Percentiles rank a stretch among this genome's conserved stretches.
phyloP scores from a whole-genome alignment of 345 rosid species.

The Barbarea vulgaris region DNA sequence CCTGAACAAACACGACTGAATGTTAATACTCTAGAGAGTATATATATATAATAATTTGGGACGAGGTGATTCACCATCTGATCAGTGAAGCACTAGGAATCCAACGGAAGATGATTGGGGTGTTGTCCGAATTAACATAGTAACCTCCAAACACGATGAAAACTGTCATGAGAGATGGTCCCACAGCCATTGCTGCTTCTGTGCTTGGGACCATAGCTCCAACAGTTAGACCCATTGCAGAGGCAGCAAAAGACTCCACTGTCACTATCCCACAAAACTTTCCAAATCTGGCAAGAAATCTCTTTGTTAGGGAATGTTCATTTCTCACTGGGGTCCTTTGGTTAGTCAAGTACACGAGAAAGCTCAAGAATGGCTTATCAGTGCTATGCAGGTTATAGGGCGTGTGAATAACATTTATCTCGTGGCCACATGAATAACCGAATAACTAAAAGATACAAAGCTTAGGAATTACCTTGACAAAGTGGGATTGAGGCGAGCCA shows the following conservation, averaged over 20 bases:
- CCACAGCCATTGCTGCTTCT: slow-evolving; percentile 99
- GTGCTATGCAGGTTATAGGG: slow-evolving; percentile 8
- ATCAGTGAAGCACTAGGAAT: slow-evolving; percentile 87
- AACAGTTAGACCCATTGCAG: slow-evolving; percentile 98
- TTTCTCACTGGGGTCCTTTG: slow-evolving; percentile 2
- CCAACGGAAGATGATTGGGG: slow-evolving; percentile 92
- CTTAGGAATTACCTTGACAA: slow-evolving; percentile 59
- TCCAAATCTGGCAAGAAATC: slow-evolving; percentile 61
- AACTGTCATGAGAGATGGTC: slow-evolving; percentile 98
- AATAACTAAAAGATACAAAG: slow-evolving; percentile 1
- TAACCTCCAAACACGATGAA: slow-evolving; percentile 94
- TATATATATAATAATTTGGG: not conserved
- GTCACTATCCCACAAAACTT: slow-evolving; percentile 94
- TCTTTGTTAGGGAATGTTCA: slow-evolving; percentile 20
- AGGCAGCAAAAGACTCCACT: slow-evolving; percentile 93
- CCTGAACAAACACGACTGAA: slow-evolving; percentile 53
- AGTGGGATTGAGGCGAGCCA: slow-evolving; percentile 90
- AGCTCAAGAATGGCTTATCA: slow-evolving; percentile 20
- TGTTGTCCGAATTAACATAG: slow-evolving; percentile 83
- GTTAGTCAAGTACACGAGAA: slow-evolving; percentile 5
- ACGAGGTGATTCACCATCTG: slow-evolving; percentile 62
- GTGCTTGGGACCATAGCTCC: slow-evolving; percentile 98
- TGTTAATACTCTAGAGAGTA: not conserved
- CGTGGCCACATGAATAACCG: not conserved
- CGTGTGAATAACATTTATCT: not conserved